Percentiles rank a stretch among this genome's conserved stretches.
These are phyloP conservation scores for Daucus carota DNA, from an alignment of 129 eudicot species.

Conservation along the genomic window DH1_v3.0 NC_030383.2:40000001-40000500, in stretches of 20 bases:
- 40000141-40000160: constrained; percentile 22
- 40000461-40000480: constrained; percentile 14
- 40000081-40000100: constrained; percentile 41
- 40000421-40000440: no score
- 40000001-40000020: constrained; percentile 20
- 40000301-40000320: constrained; percentile 29
- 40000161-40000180: constrained; percentile 31
- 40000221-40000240: constrained; percentile 23
- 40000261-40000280: constrained; percentile 24
- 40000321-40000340: constrained; percentile 34
- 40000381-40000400: no score
- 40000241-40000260: constrained; percentile 29
- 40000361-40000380: constrained; percentile 16
- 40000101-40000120: constrained; percentile 55
- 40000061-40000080: constrained; percentile 26
- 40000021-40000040: constrained; percentile 22
- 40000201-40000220: constrained; percentile 36
- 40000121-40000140: constrained; percentile 44
- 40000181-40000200: constrained; percentile 16
- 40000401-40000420: no score
- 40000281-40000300: constrained; percentile 22
- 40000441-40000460: no score
- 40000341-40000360: constrained; percentile 22
- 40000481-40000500: constrained; percentile 85
- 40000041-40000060: constrained; percentile 40